Evolutionary conservation across 2,329 filamentous ascomycete genomes (phyloP).

Genomic region (Monosporascus ibericus): DNA sequence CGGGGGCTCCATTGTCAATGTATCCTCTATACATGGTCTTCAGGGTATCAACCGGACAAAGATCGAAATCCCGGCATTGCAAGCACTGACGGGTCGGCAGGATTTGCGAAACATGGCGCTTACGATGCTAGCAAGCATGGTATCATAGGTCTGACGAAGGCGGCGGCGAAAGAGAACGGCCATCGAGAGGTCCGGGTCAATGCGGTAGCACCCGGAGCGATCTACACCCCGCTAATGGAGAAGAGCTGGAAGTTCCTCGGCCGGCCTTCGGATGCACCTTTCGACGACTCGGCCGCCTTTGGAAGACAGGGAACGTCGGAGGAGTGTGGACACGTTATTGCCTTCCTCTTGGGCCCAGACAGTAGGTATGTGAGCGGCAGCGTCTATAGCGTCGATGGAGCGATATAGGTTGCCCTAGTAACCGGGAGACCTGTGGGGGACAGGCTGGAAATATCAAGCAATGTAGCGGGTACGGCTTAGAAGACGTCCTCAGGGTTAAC

Average conservation of each 20-base stretch:
- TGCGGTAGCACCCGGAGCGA: constrained; percentile 41
- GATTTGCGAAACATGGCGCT: constrained; percentile 33
- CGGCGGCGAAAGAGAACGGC: constrained; percentile 33
- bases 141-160: constrained; percentile 31
- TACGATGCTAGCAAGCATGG: constrained; percentile 32
- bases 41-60: constrained; percentile 30
- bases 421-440: neutral
- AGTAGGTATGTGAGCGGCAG: constrained; percentile 40
- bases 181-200: constrained; percentile 39
- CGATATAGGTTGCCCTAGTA: constrained; percentile 18
- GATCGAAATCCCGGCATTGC: constrained; percentile 12
- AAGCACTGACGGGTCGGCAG: constrained; percentile 20
- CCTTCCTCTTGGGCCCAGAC: constrained; percentile 41
- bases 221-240: constrained; percentile 44
- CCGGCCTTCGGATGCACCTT: constrained; percentile 31
- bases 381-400: constrained; percentile 41
- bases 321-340: constrained; percentile 40
- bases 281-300: constrained; percentile 36
- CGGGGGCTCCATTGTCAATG: constrained; percentile 54
- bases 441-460: neutral
- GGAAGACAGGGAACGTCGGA: constrained; percentile 39
- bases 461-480: constrained; percentile 34
- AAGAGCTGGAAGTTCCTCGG: constrained; percentile 32
- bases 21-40: constrained; percentile 45
- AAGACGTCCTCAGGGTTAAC: constrained; percentile 85